Percentiles rank a stretch among this genome's conserved stretches.
Conservation (phyloP, 2,329 filamentous ascomycete genomes). For the Juglanconis oblonga region DNA sequence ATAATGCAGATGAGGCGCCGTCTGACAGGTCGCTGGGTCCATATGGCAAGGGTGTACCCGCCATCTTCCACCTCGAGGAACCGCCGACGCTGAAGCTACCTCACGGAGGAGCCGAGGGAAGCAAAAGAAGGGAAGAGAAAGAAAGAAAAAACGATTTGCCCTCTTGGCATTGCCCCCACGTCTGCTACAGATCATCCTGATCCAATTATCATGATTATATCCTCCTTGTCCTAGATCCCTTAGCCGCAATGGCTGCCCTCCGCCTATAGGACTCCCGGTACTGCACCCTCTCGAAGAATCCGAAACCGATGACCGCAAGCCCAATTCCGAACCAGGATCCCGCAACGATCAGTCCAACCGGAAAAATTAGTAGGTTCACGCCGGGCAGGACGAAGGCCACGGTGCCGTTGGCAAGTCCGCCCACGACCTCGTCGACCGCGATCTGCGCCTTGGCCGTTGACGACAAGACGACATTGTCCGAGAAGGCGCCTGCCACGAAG, state of each 20-base stretch:
- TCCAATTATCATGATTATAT: conserved; percentile 24
- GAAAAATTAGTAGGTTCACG: conserved; percentile 65
- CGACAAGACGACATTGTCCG: conserved; percentile 53
- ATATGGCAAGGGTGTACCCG: background rate
- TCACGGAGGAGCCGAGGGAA: background rate
- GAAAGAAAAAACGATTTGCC: background rate
- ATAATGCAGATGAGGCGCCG: conserved; percentile 2
- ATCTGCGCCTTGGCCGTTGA: conserved; percentile 45
- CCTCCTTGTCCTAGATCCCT: conserved; percentile 26
- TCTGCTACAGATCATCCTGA: background rate
- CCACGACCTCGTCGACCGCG: conserved; percentile 46
- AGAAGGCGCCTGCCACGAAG: conserved; percentile 70
- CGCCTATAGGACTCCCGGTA: conserved; percentile 63
- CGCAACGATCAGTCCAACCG: conserved; percentile 66
- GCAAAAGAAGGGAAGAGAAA: background rate
- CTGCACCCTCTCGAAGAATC: conserved; percentile 64
- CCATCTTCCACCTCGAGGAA: background rate
- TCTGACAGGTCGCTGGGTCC: background rate
- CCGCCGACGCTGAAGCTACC: background rate
- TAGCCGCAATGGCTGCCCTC: conserved; percentile 42
- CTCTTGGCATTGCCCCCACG: background rate
- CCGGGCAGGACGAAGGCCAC: conserved; percentile 69
- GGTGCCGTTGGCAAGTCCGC: conserved; percentile 46
- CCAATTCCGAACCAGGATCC: conserved; percentile 59
- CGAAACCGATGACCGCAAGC: conserved; percentile 55